phyloP scores from a whole-genome alignment of 164 flowering plant species.

The Annona cherimola region DNA sequence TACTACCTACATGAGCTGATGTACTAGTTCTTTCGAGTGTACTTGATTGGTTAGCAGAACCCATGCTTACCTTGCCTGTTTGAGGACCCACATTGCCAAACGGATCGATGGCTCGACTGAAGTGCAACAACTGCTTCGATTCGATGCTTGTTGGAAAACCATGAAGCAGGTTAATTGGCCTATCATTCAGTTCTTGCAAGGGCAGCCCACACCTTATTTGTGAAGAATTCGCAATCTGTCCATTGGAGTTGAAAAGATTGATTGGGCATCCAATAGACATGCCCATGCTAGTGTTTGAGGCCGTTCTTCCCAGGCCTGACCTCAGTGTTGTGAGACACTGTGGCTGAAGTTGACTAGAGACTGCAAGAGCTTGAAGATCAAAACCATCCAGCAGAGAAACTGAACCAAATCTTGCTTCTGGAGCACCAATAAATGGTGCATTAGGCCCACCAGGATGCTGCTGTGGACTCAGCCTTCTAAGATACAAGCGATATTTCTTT shows the following conservation, averaged over 20 bases:
- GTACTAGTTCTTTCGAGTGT: slow-evolving; percentile 8
- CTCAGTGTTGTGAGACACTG: slow-evolving; percentile 73
- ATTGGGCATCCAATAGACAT: slow-evolving; percentile 59
- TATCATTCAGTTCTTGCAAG: slow-evolving; percentile 34
- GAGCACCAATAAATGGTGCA: slow-evolving; percentile 42
- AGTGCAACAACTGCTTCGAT: slow-evolving; percentile 55
- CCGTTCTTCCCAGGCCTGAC: slow-evolving; percentile 50
- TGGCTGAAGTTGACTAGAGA: slow-evolving; percentile 57
- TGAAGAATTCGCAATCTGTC: slow-evolving; percentile 12
- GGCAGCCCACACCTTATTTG: slow-evolving; percentile 35
- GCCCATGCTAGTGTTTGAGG: slow-evolving; percentile 38
- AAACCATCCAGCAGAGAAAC: slow-evolving; percentile 50
- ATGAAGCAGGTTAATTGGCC: slow-evolving; percentile 56
- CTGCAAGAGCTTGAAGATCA: slow-evolving; percentile 70
- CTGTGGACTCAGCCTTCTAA: slow-evolving; percentile 65
- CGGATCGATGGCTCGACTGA: slow-evolving; percentile 50
- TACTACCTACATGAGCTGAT: slow-evolving; percentile 9
- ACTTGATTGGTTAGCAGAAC: slow-evolving; percentile 5
- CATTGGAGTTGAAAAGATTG: slow-evolving; percentile 60
- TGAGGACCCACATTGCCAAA: slow-evolving; percentile 40
- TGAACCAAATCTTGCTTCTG: slow-evolving; percentile 47
- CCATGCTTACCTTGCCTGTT: slow-evolving; percentile 14
- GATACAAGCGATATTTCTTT: slow-evolving; percentile 89
- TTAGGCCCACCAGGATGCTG: slow-evolving; percentile 53
- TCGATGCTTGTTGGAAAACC: slow-evolving; percentile 75